Base-by-base conservation (phyloP, 2,329 filamentous ascomycete genomes). In the Byssoonygena ceratinophila region DNA sequence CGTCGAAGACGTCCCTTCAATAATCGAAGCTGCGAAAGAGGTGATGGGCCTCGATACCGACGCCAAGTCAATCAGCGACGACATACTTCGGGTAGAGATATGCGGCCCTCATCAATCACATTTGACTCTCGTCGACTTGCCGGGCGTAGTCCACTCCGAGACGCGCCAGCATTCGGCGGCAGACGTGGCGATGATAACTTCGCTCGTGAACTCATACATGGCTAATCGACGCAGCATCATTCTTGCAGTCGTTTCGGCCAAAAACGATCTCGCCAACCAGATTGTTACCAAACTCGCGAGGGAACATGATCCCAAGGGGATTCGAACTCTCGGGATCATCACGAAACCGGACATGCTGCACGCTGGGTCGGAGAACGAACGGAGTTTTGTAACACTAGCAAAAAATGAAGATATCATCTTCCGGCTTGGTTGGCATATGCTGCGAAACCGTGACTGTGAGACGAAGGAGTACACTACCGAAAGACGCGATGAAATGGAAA, bases 141-240 rank as follows among this genome's bases (percentile, higher is more conserved):
- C 55, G 11, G 55, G 56, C 1, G 20, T 58, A 3, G 37, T 57
- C 27, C 51, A 54, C 1, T 48, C 56, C 2, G 52, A 53, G n/a
- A 59, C 37, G 7, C 39, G 41, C 8, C 36, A 55, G 4, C 45
- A 52, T 40, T 53, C 59, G 39, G 34, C 57, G 31, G 32, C 45
- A 48, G 60, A 59, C 53, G 56, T 53, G 56, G 59, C 58, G 49
- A 20, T 60, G 48, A 46, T 53, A 25, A 31, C 29, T 1, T n/a
- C 31, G 2, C 43, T 59, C 7, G 48, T 52, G 3, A 32, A 49
- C 11, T 23, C 25, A 9, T 85, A 85, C 58, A 81, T 85, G 71
- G 59, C 60, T n/a, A 71, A 76, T 25, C 61, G 67, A 11, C 72
- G 78, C n/a, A 83, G 73, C 58, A 79, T 84, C 51, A 79, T 83